Conservation (phyloP, 495 filamentous ascomycete genomes). For the Hypoxylon fragiforme region DNA sequence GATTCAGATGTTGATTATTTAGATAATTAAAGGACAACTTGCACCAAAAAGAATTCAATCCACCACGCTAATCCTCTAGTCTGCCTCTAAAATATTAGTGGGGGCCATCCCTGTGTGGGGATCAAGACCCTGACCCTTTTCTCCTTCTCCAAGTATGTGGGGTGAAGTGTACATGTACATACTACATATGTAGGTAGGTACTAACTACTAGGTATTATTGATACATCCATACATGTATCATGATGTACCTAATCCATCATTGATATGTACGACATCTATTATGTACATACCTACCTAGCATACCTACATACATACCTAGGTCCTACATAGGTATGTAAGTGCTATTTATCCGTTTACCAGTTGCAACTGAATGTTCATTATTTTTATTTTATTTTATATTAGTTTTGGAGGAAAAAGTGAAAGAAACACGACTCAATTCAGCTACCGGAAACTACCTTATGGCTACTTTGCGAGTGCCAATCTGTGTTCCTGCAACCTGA, state of each 20-base stretch:
- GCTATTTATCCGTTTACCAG: too few relatives aligned
- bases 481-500: slow-evolving; percentile 30
- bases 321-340: too few relatives aligned
- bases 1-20: not conserved
- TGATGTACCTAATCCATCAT: too few relatives aligned
- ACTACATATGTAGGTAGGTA: not conserved
- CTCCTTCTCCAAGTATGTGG: too few relatives aligned
- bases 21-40: slow-evolving; percentile 30
- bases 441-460: slow-evolving; percentile 24
- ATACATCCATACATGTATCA: too few relatives aligned
- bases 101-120: slow-evolving; percentile 9
- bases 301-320: too few relatives aligned
- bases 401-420: not conserved
- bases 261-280: too few relatives aligned
- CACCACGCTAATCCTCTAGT: not conserved
- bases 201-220: too few relatives aligned
- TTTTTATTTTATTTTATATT: not conserved
- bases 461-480: slow-evolving; percentile 26
- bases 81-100: too few relatives aligned
- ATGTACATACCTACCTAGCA: too few relatives aligned
- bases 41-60: slow-evolving; percentile 24
- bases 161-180: too few relatives aligned
- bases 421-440: slow-evolving; percentile 22
- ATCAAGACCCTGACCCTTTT: slow-evolving; percentile 11
- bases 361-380: too few relatives aligned